These are phyloP conservation scores for Epichloe scottii DNA, from an alignment of 2,329 filamentous ascomycete genomes.

Conservation along the genomic window DNA sequence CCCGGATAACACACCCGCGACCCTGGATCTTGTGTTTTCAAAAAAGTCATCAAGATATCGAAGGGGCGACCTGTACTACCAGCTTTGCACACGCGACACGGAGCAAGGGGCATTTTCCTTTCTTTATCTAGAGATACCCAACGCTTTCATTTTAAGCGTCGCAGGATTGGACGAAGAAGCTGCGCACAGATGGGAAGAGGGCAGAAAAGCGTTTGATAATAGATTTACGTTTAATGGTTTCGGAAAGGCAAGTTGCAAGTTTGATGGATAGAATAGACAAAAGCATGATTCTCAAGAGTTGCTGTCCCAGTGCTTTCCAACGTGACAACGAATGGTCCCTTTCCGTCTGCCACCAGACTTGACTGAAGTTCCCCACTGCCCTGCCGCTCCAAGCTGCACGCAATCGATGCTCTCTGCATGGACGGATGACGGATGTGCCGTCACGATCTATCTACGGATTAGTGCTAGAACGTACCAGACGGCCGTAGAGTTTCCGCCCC, in stretches of 20 bases:
- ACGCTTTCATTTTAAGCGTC: slow-evolving; percentile 9
- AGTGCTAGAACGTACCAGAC: too few relatives aligned
- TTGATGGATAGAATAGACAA: slow-evolving; percentile 1
- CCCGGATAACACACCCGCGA: slow-evolving; percentile 4
- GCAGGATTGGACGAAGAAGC: slow-evolving; percentile 5
- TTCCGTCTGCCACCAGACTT: neutral
- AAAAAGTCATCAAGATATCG: slow-evolving; percentile 2
- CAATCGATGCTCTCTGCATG: neutral
- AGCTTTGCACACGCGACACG: slow-evolving; percentile 15
- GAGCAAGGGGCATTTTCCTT: slow-evolving; percentile 18
- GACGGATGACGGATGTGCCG: too few relatives aligned
- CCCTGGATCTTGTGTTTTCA: slow-evolving; percentile 12
- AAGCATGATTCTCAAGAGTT: neutral
- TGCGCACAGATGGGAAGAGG: slow-evolving; percentile 5
- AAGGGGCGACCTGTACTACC: slow-evolving; percentile 21
- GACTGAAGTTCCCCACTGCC: too few relatives aligned
- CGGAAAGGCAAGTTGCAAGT: neutral
- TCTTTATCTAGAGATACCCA: slow-evolving; percentile 25
- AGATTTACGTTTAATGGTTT: neutral
- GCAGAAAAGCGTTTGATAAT: slow-evolving; percentile 3
- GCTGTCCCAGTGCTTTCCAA: neutral
- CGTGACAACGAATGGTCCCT: neutral
- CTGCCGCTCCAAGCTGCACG: too few relatives aligned
- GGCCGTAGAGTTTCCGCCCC: neutral
- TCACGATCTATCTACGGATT: too few relatives aligned